Evolutionary conservation across 2,329 filamentous ascomycete genomes (phyloP), one percentile per base, ranked within the genome.

Genomic region (Thielaviopsis punctulata): DNA sequence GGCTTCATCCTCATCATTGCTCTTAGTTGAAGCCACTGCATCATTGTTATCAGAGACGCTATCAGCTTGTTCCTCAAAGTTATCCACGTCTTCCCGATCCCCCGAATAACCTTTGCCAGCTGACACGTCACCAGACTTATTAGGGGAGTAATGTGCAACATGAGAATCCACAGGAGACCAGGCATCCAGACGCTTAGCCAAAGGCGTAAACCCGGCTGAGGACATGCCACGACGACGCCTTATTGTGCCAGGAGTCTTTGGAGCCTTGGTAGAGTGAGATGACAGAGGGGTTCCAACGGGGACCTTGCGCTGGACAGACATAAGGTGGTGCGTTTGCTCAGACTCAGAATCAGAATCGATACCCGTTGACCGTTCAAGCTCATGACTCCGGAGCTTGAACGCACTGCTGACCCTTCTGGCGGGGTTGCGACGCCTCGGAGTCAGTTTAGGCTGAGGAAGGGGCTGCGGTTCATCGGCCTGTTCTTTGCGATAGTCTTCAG

Each of bases 151-250:
- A 36, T 12, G 30, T 12, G 36, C 36, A 61, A n/a, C 18, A n/a
- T 48, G 59, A 2, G 79, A 77, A 57, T 76, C 83, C 22, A 69
- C 69, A 1, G 80, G 70, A 57, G 73, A 72, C 82, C 83, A 86
- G 22, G 72, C 70, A 54, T 68, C 73, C 4, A 86, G 66, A 59
- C 81, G 74, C 36, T 73, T 68, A 3, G 77, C 77, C 36, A 86
- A 66, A 22, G 80, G 77, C 1, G 79, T 83, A 56, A 84, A 82
- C 1, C 79, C 78, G 49, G 76, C 61, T 18, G 66, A 65, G 25
- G 61, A 55, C 56, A 60, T 46, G 57, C 66, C 59, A 2, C 61
- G 64, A 2, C 61, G 64, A 19, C 64, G 60, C 23, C 63, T 59
- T 22, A 62, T 60, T 22, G 55, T 53, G 13, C 52, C 45, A 4